These are phyloP conservation scores for Pseudofabraea citricarpa DNA, from an alignment of 2,329 filamentous ascomycete genomes.

Conservation along the genomic window DNA sequence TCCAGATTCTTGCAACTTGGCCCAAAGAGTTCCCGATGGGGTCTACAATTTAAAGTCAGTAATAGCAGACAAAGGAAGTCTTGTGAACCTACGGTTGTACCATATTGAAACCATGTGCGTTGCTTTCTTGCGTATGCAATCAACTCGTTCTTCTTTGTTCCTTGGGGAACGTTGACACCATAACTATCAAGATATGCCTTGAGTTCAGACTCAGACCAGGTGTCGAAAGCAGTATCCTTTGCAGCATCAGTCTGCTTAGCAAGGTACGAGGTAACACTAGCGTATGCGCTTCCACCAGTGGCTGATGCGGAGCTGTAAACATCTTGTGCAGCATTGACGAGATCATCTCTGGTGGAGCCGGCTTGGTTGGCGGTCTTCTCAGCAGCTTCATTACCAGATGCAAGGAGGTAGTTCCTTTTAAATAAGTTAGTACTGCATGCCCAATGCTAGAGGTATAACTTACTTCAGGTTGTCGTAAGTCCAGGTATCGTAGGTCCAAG, in stretches of 20 bases:
- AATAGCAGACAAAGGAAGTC: neutral
- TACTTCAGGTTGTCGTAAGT: constrained; percentile 65
- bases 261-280: constrained; percentile 68
- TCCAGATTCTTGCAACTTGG: constrained; percentile 47
- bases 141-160: constrained; percentile 52
- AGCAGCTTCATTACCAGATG: constrained; percentile 48
- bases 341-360: constrained; percentile 66
- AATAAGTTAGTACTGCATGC: neutral
- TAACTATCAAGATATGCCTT: constrained; percentile 79
- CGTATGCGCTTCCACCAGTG: constrained; percentile 52
- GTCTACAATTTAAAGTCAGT: too few relatives aligned
- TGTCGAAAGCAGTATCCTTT: constrained; percentile 64
- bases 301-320: constrained; percentile 56
- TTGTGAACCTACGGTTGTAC: constrained; percentile 44
- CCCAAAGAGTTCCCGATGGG: constrained; percentile 60
- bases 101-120: constrained; percentile 72
- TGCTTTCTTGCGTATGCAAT: constrained; percentile 68
- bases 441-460: too few relatives aligned
- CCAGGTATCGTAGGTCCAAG: constrained; percentile 78
- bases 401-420: constrained; percentile 39
- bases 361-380: constrained; percentile 58
- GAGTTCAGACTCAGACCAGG: constrained; percentile 64
- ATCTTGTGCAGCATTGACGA: constrained; percentile 59
- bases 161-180: constrained; percentile 45
- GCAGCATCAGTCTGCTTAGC: constrained; percentile 58